Evolutionary conservation across 257 asterid genomes (phyloP), one percentile per base, ranked within the genome.

Genomic region (Plantago elongata): DNA sequence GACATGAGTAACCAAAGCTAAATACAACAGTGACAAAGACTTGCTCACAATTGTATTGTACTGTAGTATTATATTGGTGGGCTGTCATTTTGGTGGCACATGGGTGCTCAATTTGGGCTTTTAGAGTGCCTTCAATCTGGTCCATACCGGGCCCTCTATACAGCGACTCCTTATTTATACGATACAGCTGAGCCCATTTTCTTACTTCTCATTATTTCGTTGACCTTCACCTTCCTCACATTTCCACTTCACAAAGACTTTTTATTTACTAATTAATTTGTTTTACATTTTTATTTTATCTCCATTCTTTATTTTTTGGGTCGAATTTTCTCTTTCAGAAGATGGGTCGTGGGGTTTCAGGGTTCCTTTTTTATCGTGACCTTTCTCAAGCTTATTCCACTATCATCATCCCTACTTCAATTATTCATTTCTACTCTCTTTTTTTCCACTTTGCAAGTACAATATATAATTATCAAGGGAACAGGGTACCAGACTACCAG

Each of bases 81-180:
- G n/a, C 13, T 55, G 42, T 55, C 12, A 54, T 54, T 29, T 57
- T 40, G 45, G 27, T 57, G 14, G 47, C 63, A 65, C 62, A 56
- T 65, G 64, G 49, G 61, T 60, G 62, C 61, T 44, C 18, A 60
- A 68, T 40, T 42, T 68, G 66, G 65, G 72, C 72, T 68, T 68
- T 68, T 60, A 18, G 49, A 68, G 55, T 68, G 61, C 8, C 55
- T 45, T 45, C 30, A 51, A 55, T 57, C 52, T 51, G 66, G 66
- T 61, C 72, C 66, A 67, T 50, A 14, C 11, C 12, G 72, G 66
- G 55, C 47, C 69, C 40, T 34, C 47, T 16, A 13, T 17, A 55
- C 49, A 65, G 48, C 46, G 70, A 65, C 70, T 7, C 17, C 42
- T 34, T 34, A 34, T 34, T 29, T 61, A 42, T n/a, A 29, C 13